Evolutionary conservation across 306 rosid genomes (phyloP).

Genomic region (Vicia villosa): DNA sequence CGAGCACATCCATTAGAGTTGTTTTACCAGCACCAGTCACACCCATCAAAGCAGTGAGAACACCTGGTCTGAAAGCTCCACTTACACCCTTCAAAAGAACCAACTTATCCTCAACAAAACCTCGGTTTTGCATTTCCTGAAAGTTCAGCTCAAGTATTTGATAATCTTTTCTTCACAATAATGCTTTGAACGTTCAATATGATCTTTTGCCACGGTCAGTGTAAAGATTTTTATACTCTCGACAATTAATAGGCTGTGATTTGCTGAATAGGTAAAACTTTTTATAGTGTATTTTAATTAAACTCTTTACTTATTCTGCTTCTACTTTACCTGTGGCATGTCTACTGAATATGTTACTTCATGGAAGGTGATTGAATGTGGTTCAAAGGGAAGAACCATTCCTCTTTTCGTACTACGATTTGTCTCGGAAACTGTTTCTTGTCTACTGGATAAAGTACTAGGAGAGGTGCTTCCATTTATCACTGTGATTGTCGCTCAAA

Average conservation of each 20-base stretch:
- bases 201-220: background rate
- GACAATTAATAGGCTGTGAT: background rate
- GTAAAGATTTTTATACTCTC: background rate
- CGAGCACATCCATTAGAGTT: slow-evolving; percentile 90
- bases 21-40: slow-evolving; percentile 97
- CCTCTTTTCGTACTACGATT: slow-evolving; percentile 43
- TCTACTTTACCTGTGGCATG: slow-evolving; percentile 56
- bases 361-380: slow-evolving; percentile 55
- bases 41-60: slow-evolving; percentile 94
- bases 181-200: slow-evolving; percentile 8
- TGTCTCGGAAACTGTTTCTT: slow-evolving; percentile 14
- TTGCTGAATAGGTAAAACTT: background rate
- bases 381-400: slow-evolving; percentile 72
- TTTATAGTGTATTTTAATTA: background rate
- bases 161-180: slow-evolving; percentile 4
- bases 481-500: slow-evolving; percentile 35
- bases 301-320: background rate
- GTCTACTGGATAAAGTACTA: slow-evolving; percentile 2
- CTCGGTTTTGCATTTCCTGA: slow-evolving; percentile 73
- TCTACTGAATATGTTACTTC: slow-evolving; percentile 56
- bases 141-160: background rate
- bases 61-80: slow-evolving; percentile 90
- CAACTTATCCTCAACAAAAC: slow-evolving; percentile 63
- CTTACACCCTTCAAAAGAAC: slow-evolving; percentile 76
- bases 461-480: slow-evolving; percentile 23